phyloP scores from a whole-genome alignment of 768 basidiomycete genomes.

The Amanita pallidorosea region DNA sequence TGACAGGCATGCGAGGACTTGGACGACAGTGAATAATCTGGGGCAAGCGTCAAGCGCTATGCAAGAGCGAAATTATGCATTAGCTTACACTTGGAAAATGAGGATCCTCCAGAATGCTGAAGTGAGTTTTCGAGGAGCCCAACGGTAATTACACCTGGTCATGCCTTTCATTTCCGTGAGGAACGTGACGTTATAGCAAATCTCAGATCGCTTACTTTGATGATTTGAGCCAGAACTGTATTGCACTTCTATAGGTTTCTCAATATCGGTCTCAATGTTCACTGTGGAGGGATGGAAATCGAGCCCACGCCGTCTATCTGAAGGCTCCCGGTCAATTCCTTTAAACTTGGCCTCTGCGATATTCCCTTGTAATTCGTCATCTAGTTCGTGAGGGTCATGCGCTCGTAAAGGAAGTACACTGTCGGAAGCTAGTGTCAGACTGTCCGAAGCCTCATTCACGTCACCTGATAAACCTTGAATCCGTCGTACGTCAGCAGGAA shows the following conservation, averaged over 20 bases:
- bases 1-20: slow-evolving; percentile 38
- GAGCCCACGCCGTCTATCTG: background rate
- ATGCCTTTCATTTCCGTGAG: background rate
- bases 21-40: slow-evolving; percentile 33
- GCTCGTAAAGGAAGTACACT: background rate
- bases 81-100: slow-evolving; percentile 32
- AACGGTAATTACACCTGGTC: background rate
- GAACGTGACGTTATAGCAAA: background rate
- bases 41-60: slow-evolving; percentile 6
- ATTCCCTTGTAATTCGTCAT: background rate
- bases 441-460: background rate
- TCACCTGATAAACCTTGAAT: background rate
- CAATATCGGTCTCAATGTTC: background rate
- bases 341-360: background rate
- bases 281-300: background rate
- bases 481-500: background rate
- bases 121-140: background rate
- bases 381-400: background rate
- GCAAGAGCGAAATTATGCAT: background rate
- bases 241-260: background rate
- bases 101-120: slow-evolving; percentile 2
- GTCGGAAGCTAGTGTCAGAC: too few species aligned
- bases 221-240: background rate
- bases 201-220: background rate
- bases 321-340: too few species aligned